Evolutionary conservation across 148 eudicot species (phyloP).

Genomic region (Agrostemma githago): DNA sequence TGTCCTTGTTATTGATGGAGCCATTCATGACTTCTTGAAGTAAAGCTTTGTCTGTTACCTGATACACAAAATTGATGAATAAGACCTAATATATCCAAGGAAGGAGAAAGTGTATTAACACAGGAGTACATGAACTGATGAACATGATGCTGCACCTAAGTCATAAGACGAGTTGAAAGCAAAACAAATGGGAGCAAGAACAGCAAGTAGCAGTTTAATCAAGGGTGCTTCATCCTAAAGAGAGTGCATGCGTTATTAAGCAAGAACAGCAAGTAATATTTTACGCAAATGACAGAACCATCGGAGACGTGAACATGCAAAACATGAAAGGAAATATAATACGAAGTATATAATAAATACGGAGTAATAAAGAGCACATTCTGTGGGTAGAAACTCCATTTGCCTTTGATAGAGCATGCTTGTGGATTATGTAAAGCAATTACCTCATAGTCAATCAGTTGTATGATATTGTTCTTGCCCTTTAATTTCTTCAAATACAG

Average conservation of each 20-base stretch:
- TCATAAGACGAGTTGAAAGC: not conserved
- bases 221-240: not conserved
- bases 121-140: not conserved
- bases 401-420: slow-evolving; percentile 2
- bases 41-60: slow-evolving; percentile 94
- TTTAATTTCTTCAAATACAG: slow-evolving; percentile 70
- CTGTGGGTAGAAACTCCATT: not conserved
- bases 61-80: slow-evolving; percentile 19
- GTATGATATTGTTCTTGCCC: slow-evolving; percentile 87
- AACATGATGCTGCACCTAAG: not conserved
- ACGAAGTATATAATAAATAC: too few relatives aligned
- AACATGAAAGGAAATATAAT: not conserved
- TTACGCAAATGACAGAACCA: not conserved
- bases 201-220: not conserved
- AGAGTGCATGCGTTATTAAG: not conserved
- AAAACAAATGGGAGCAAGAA: not conserved
- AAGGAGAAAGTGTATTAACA: not conserved
- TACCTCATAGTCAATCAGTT: slow-evolving; percentile 97
- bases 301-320: not conserved
- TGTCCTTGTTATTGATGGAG: slow-evolving; percentile 63
- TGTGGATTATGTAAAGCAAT: not conserved
- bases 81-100: not conserved
- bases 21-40: slow-evolving; percentile 78
- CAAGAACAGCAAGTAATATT: not conserved
- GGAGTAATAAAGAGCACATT: not conserved